Evolutionary conservation across 352 stramenopile genomes (phyloP), one percentile per base, ranked within the genome.

Genomic region (Phytopythium cucurbitacearum): DNA sequence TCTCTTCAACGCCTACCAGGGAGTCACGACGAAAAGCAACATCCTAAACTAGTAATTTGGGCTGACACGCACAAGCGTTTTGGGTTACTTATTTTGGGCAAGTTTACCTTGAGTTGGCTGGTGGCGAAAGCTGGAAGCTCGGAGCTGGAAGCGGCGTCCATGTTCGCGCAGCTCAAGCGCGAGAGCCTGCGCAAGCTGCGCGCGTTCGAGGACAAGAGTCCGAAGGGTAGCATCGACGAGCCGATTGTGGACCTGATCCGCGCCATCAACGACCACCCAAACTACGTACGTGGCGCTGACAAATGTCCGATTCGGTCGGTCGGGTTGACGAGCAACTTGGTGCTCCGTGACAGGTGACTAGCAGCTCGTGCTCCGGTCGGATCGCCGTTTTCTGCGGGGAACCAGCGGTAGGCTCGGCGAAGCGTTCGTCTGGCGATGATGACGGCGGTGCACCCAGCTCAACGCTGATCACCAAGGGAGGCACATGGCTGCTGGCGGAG

Each of bases 161-260:
- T 85, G 67, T 94, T 94, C 60, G 76, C 85, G 46, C 76, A 91
- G 62, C 71, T 91, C 60, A 94, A 92, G 74, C 85, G 82, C 60
- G 85, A 94, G 71, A 89, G 68, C 51, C 64, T 94, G 66, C 81
- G 83, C 48, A 93, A 92, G 74, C 67, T 95, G 56, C 79, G 80
- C 51, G 67, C 68, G 57, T 75, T 83, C 56, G 80, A 91, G 56
- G 85, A 96, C 65, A 96, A 96, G 67, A 96, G 85, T 40, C 88
- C 88, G 6, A 97, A 97, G 56, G 91, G 88, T 5, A 93, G 73
- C 56, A 84, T 97, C 51, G 91, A 97, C 59, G 82, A 75, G 37
- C 82, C 85, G 4, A 95, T 97, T 48, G 76, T 91, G 15, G 86
- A 94, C 38, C 76, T 97, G 65, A 93, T 97, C 55, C 60, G 68